Evolutionary conservation across 2,329 filamentous ascomycete species (phyloP).

Genomic region (Diaporthe ampelina): DNA sequence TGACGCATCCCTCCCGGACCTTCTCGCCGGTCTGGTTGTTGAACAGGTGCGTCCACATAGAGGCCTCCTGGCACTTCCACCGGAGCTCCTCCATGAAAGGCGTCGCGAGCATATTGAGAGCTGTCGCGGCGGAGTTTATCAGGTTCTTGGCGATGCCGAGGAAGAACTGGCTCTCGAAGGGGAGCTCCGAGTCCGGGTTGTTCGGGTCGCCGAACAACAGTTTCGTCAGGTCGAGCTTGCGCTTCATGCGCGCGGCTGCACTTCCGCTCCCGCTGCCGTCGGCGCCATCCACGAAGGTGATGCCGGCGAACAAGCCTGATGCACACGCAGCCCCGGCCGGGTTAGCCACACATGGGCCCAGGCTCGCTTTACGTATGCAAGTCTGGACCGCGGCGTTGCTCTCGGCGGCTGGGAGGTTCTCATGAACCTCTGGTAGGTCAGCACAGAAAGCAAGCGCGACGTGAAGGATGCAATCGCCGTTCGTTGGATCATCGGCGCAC

Average conservation of each 20-base stretch:
- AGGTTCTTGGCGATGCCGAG: background rate
- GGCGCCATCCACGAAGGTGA: background rate
- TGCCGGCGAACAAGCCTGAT: background rate
- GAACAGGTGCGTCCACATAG: background rate
- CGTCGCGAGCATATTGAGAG: background rate
- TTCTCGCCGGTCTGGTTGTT: background rate
- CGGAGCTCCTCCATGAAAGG: constrained; percentile 3
- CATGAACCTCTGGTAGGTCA: background rate
- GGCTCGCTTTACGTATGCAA: background rate
- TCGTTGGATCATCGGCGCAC: background rate
- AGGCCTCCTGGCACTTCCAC: constrained; percentile 6
- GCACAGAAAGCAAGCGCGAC: background rate
- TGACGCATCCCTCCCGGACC: background rate
- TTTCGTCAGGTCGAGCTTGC: background rate
- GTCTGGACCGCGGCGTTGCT: background rate
- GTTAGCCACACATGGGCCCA: constrained; percentile 3
- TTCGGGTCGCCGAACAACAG: constrained; percentile 1
- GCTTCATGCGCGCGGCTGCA: background rate
- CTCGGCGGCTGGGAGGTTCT: background rate
- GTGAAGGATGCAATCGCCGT: constrained; percentile 2
- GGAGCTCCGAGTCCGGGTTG: constrained; percentile 10
- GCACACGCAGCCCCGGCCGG: background rate
- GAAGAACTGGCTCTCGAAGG: constrained; percentile 6
- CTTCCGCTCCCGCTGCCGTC: background rate
- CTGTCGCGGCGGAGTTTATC: background rate